Conservation (phyloP, 1,284 basidiomycete species). For the Cryptococcus sp. region DNA sequence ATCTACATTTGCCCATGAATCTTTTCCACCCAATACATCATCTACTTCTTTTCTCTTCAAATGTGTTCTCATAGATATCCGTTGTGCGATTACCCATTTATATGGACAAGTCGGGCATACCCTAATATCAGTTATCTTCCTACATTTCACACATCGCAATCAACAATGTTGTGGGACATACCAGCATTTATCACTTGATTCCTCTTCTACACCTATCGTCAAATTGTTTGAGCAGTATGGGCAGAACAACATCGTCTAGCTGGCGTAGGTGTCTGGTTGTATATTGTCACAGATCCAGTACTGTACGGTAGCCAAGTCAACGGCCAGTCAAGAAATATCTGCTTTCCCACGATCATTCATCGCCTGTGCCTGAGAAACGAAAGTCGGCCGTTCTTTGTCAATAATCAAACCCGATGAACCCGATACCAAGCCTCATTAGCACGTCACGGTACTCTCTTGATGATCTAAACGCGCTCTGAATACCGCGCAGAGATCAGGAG, state of each 20-base stretch:
- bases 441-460: too few relatives aligned
- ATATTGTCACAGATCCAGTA: not conserved
- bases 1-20: conserved; percentile 94
- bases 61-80: conserved; percentile 83
- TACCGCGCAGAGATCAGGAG: too few relatives aligned
- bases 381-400: too few relatives aligned
- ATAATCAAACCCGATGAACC: too few relatives aligned
- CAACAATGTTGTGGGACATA: conserved; percentile 8
- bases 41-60: conserved; percentile 82
- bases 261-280: not conserved
- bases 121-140: conserved; percentile 54
- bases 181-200: conserved; percentile 43
- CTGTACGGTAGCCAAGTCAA: not conserved
- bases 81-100: conserved; percentile 79
- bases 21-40: conserved; percentile 88
- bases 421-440: too few relatives aligned
- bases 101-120: conserved; percentile 92
- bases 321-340: too few relatives aligned
- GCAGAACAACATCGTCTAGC: conserved; percentile 78
- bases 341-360: too few relatives aligned
- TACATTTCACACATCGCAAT: too few relatives aligned
- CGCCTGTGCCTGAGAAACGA: too few relatives aligned
- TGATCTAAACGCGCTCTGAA: too few relatives aligned
- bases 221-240: conserved; percentile 92
- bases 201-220: conserved; percentile 56